Evolutionary conservation across 805 yeast genomes (phyloP).

Genomic region (Priceomyces carsonii): DNA sequence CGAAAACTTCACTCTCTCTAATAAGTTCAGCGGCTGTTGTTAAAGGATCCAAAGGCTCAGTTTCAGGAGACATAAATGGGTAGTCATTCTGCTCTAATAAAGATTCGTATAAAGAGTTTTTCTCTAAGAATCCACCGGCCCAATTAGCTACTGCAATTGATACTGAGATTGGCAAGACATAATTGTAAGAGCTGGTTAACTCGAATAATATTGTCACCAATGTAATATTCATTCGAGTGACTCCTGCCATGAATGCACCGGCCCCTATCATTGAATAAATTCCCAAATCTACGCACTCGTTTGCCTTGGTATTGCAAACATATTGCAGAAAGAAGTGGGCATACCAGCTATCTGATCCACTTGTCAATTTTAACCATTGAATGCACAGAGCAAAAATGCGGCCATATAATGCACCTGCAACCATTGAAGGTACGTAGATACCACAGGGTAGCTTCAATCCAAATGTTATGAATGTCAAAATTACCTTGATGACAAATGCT

Average conservation of each 20-base stretch:
- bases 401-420: conserved; percentile 61
- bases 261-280: conserved; percentile 57
- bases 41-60: conserved; percentile 34
- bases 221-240: conserved; percentile 55
- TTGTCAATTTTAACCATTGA: conserved; percentile 33
- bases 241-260: conserved; percentile 59
- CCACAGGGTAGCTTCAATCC: conserved; percentile 63
- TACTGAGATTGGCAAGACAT: conserved; percentile 57
- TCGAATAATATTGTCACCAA: conserved; percentile 53
- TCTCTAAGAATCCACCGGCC: conserved; percentile 54
- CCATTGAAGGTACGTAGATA: conserved; percentile 65
- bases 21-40: conserved; percentile 37
- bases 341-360: conserved; percentile 4
- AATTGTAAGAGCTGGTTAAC: conserved; percentile 55
- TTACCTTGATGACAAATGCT: conserved; percentile 47
- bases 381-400: conserved; percentile 46
- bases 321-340: conserved; percentile 7
- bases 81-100: conserved; percentile 48
- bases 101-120: conserved; percentile 50
- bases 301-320: conserved; percentile 14
- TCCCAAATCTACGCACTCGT: conserved; percentile 45
- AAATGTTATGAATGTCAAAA: conserved; percentile 53
- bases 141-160: conserved; percentile 59
- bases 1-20: conserved; percentile 15
- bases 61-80: conserved; percentile 51